Conservation (phyloP, 176 grass and related monocot species). For the Triticum urartu region DNA sequence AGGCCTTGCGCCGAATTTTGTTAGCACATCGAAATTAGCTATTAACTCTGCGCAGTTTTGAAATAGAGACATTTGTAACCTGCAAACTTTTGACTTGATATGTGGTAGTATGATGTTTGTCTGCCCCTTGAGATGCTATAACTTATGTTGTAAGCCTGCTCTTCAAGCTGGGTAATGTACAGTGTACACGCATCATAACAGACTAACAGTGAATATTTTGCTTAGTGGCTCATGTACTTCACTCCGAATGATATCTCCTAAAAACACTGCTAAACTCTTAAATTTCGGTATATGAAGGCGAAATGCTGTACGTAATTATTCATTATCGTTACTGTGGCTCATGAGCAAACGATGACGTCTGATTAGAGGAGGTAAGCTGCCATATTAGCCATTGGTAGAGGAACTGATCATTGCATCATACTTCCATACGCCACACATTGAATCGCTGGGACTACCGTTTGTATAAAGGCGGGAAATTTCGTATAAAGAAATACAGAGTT, state of each 20-base stretch:
- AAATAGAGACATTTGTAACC: not conserved
- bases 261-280: not conserved
- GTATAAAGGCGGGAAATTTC: too few relatives aligned
- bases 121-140: not conserved
- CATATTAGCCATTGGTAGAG: too few relatives aligned
- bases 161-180: slow-evolving; percentile 6
- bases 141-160: slow-evolving; percentile 21
- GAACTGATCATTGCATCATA: too few relatives aligned
- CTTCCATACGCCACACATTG: too few relatives aligned
- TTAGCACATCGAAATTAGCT: not conserved
- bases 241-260: not conserved
- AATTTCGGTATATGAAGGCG: too few relatives aligned
- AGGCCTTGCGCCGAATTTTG: not conserved
- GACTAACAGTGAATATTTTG: slow-evolving; percentile 11
- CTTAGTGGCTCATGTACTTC: not conserved
- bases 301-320: too few relatives aligned
- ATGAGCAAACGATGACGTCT: too few relatives aligned
- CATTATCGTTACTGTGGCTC: too few relatives aligned
- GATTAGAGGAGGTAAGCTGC: too few relatives aligned
- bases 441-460: too few relatives aligned
- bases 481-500: too few relatives aligned
- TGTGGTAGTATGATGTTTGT: not conserved
- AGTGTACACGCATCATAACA: not conserved
- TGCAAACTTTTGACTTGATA: not conserved
- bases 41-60: slow-evolving; percentile 9